Percentiles rank a stretch among this genome's conserved stretches.
Evolutionary conservation across 768 basidiomycete species (phyloP).

Genomic region (Crepidotus variabilis): DNA sequence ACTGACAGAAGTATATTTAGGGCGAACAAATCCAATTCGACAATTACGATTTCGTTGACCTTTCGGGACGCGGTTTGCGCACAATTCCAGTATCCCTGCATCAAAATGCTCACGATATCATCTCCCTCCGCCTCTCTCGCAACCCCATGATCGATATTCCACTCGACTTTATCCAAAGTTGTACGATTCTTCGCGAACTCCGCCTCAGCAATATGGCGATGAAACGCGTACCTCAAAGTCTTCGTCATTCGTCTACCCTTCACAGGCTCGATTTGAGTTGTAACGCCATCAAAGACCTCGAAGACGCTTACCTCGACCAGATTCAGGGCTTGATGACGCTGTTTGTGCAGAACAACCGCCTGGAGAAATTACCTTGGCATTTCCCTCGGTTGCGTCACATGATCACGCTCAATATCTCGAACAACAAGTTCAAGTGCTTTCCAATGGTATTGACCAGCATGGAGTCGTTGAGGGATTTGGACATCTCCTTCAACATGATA

Average conservation of each 20-base stretch:
- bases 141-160: constrained; percentile 97
- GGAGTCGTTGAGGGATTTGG: constrained; percentile 73
- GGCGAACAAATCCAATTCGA: constrained; percentile 73
- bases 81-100: constrained; percentile 89
- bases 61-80: constrained; percentile 74
- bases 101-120: constrained; percentile 77
- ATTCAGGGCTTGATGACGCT: constrained; percentile 68
- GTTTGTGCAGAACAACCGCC: constrained; percentile 85
- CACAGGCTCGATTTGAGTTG: constrained; percentile 84
- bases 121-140: constrained; percentile 82
- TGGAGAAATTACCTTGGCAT: constrained; percentile 82
- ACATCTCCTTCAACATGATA: constrained; percentile 93
- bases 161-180: constrained; percentile 92
- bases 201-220: constrained; percentile 89
- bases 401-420: constrained; percentile 85
- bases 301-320: constrained; percentile 78
- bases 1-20: constrained; percentile 30
- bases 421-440: constrained; percentile 84
- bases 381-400: constrained; percentile 74
- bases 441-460: constrained; percentile 77
- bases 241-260: constrained; percentile 71
- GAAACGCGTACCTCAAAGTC: constrained; percentile 85
- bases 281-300: constrained; percentile 87
- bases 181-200: constrained; percentile 78
- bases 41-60: constrained; percentile 74